Conservation (phyloP, 495 filamentous ascomycete genomes). For the Staphylotrichum longicolle region DNA sequence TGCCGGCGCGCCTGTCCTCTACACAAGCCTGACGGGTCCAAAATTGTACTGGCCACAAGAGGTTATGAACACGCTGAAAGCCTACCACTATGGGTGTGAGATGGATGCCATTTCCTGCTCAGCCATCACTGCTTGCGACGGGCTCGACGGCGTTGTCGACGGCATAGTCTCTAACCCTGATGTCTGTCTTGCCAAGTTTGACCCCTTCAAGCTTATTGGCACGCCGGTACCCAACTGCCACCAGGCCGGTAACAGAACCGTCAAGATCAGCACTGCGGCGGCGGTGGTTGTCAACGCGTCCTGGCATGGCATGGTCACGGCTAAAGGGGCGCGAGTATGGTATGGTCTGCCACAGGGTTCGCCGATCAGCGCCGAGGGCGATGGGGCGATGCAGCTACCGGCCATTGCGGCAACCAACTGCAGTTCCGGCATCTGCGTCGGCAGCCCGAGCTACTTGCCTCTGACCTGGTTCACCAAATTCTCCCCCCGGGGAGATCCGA, state of each 20-base stretch:
- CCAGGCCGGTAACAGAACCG: conserved; percentile 8
- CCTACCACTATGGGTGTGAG: conserved; percentile 34
- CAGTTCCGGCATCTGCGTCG: conserved; percentile 19
- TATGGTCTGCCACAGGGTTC: conserved; percentile 16
- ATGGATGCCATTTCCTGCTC: conserved; percentile 31
- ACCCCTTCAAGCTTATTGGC: conserved; percentile 31
- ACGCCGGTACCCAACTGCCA: conserved; percentile 20
- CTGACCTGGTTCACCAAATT: conserved; percentile 22
- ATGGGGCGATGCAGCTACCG: neutral
- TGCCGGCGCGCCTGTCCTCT: conserved; percentile 38
- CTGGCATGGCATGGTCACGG: conserved; percentile 25
- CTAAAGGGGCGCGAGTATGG: conserved; percentile 28
- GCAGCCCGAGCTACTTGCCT: conserved; percentile 6
- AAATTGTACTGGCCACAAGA: conserved; percentile 39
- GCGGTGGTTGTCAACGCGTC: conserved; percentile 32
- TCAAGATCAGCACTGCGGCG: conserved; percentile 23
- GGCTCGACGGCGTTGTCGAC: conserved; percentile 39
- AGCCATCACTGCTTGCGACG: conserved; percentile 40
- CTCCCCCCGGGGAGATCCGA: conserved; percentile 29
- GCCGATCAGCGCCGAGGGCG: conserved; percentile 14
- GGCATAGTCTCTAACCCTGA: conserved; percentile 33
- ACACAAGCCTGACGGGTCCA: conserved; percentile 29
- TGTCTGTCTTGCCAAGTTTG: conserved; percentile 25
- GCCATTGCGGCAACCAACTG: conserved; percentile 30
- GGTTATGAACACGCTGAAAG: conserved; percentile 33